Evolutionary conservation across 805 yeast genomes (phyloP).

Genomic region (Clavispora santaluciae): DNA sequence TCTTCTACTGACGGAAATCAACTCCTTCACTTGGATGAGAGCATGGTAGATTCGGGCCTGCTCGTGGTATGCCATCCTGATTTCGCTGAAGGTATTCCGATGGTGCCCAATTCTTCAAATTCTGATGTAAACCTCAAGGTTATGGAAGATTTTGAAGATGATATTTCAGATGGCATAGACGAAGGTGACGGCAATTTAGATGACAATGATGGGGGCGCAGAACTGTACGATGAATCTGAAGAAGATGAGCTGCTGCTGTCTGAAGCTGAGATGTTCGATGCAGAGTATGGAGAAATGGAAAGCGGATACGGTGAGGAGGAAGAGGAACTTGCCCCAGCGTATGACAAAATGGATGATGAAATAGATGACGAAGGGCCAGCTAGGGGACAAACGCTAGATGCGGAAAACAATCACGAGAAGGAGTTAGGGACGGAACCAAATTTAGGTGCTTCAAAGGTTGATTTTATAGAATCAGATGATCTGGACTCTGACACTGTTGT

Average conservation of each 20-base stretch:
- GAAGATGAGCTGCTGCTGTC: conserved; percentile 8
- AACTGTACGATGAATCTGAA: conserved; percentile 17
- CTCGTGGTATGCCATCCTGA: conserved; percentile 12
- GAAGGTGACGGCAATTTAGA: conserved; percentile 1
- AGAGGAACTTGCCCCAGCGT: not conserved
- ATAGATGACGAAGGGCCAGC: not conserved
- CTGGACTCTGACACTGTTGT: not conserved
- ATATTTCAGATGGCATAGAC: conserved; percentile 7
- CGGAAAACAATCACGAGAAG: conserved; percentile 2
- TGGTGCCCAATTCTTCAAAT: conserved; percentile 1
- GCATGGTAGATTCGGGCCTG: not conserved
- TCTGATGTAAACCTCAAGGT: conserved; percentile 4
- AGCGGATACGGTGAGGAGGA: conserved; percentile 3
- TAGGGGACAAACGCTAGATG: not conserved
- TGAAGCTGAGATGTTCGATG: conserved; percentile 12
- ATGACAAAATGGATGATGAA: conserved; percentile 2
- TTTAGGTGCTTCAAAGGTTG: not conserved
- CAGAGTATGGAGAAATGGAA: conserved; percentile 2
- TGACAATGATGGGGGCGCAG: conserved; percentile 12
- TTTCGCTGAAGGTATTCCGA: conserved; percentile 7
- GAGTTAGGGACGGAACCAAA: not conserved
- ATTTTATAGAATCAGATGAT: not conserved
- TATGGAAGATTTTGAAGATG: conserved; percentile 15
- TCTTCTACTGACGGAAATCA: not conserved
- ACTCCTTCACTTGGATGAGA: not conserved